phyloP scores from a whole-genome alignment of 1,284 basidiomycete species.

The Tilletia caries region DNA sequence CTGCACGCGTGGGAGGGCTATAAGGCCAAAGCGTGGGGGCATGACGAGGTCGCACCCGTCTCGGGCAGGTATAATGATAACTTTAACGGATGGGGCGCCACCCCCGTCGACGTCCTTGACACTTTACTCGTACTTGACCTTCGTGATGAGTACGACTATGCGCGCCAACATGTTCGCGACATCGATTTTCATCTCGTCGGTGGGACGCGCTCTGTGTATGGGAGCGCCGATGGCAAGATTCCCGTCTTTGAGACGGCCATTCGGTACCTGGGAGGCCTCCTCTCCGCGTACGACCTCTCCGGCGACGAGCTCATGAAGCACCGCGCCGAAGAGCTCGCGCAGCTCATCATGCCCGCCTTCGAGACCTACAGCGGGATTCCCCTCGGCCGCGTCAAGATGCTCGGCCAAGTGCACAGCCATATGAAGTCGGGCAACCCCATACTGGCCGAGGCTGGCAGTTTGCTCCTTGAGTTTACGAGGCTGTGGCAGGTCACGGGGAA shows the following conservation, averaged over 20 bases:
- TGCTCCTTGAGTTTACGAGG: slow-evolving; percentile 60
- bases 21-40: slow-evolving; percentile 60
- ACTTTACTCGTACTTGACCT: slow-evolving; percentile 84
- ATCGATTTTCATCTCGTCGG: slow-evolving; percentile 61
- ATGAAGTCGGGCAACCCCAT: slow-evolving; percentile 12
- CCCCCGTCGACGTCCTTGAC: slow-evolving; percentile 68
- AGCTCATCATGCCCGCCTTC: slow-evolving; percentile 64
- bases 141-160: slow-evolving; percentile 71
- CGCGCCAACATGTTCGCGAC: slow-evolving; percentile 67
- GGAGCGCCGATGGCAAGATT: slow-evolving; percentile 43
- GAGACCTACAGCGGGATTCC: slow-evolving; percentile 58
- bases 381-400: slow-evolving; percentile 39
- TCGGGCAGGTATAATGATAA: slow-evolving; percentile 34
- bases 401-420: neutral
- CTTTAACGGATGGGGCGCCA: slow-evolving; percentile 73
- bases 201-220: slow-evolving; percentile 47
- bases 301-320: slow-evolving; percentile 60
- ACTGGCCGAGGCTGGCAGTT: slow-evolving; percentile 58
- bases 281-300: slow-evolving; percentile 80
- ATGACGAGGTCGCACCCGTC: slow-evolving; percentile 63
- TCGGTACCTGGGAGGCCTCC: slow-evolving; percentile 75
- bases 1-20: slow-evolving; percentile 63
- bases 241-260: slow-evolving; percentile 86
- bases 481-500: slow-evolving; percentile 59
- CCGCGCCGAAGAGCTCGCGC: slow-evolving; percentile 66